Base-by-base conservation (phyloP, 176 grass and related monocot genomes). In the Tillandsia fasciculata region DNA sequence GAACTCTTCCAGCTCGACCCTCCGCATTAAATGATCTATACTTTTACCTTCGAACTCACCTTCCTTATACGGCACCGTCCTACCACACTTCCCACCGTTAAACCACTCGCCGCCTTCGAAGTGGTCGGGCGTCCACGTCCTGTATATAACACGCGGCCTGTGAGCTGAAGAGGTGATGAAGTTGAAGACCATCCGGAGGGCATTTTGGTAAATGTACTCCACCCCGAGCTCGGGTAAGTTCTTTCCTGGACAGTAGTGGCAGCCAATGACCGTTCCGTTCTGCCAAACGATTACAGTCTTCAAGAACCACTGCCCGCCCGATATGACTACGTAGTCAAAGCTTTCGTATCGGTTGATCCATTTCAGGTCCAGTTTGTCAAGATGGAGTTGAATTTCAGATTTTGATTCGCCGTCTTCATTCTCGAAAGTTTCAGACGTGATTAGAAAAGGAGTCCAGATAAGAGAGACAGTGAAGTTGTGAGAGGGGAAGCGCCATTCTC, bases 231-330 rank as follows among this genome's bases (percentile, higher is more conserved):
- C 93, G 50, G 64, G 48, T 48, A 89, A 76, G 67, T 54, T 82
- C 81, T 91, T 85, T 70, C 86, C 73, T 9, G 64, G 29, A 29
- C 88, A 96, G 79, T 90, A 59, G 68, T 96, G 93, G 70, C 93
- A 92, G 27, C 88, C 93, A 49, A 92, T 48, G 29, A 85, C 64
- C 14, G 61, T 82, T 64, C 61, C 85, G 50, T 87, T 90, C 61
- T 87, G 86, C 81, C 74, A 74, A 78, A 89, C 91, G 47, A 92
- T 73, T 26, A 86, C 86, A 10, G 65, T 17, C 68, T 79, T 96
- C 29, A 96, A 84, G 81, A 96, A 96, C 93, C 93, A 96, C 66
- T 96, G 93, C 50, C 93, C 93, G 22, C 81, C 88, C 2, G 93
- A 88, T 70, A 96, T 78, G 63, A 92, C 66, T 49, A 90, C 50